Conservation (phyloP, 2,329 filamentous ascomycete genomes). For the Ascocoryne sarcoides region DNA sequence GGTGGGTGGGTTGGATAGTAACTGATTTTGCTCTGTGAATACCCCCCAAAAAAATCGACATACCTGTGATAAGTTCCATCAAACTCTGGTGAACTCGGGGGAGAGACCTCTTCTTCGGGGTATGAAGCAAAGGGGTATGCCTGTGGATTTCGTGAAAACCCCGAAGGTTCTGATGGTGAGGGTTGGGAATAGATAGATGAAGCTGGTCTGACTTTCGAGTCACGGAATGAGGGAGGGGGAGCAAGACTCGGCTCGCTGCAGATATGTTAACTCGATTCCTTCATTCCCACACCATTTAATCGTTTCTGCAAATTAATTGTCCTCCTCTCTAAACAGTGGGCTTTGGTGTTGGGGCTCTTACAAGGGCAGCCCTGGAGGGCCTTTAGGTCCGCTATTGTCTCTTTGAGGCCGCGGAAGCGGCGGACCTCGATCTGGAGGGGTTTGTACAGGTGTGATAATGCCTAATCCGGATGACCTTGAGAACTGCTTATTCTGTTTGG, state of each 20-base stretch:
- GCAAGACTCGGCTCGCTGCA: not conserved
- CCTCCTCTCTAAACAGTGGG: no score
- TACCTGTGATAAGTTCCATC: constrained; percentile 17
- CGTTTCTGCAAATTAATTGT: not conserved
- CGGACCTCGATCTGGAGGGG: constrained; percentile 16
- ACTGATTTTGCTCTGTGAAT: no score
- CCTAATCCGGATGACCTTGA: constrained; percentile 30
- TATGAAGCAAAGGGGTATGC: constrained; percentile 21
- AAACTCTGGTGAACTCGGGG: constrained; percentile 34
- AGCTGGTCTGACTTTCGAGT: constrained; percentile 36
- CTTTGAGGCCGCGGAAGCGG: constrained; percentile 18
- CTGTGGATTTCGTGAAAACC: constrained; percentile 23
- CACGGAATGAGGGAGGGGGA: constrained; percentile 4
- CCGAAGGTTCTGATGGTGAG: constrained; percentile 31
- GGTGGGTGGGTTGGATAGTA: no score
- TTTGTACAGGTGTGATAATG: constrained; percentile 20
- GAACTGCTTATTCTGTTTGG: constrained; percentile 36
- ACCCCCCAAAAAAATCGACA: constrained; percentile 13
- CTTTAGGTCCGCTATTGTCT: constrained; percentile 15
- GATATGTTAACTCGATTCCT: not conserved
- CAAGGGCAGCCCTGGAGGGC: constrained; percentile 15
- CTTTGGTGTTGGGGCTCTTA: no score
- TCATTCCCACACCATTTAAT: not conserved
- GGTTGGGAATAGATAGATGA: constrained; percentile 56
- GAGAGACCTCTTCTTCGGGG: constrained; percentile 31